Conservation (phyloP, 2,329 filamentous ascomycete genomes). For the Stenocarpella maydis region DNA sequence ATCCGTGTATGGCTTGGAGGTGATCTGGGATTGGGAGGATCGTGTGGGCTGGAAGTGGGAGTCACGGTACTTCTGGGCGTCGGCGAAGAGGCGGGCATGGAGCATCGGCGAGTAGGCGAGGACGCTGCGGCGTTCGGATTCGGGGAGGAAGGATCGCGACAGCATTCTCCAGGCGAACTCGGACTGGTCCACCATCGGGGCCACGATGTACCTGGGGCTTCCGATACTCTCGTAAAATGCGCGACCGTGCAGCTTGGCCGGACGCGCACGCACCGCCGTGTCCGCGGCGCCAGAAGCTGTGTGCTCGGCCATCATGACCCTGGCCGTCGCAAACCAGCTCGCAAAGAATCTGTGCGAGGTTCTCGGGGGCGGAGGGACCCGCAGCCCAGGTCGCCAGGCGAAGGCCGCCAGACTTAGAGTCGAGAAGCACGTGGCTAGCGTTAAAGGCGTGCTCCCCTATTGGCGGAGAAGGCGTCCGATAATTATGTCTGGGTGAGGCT, state of each 20-base stretch:
- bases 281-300: conserved; percentile 28
- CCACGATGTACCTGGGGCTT: conserved; percentile 87
- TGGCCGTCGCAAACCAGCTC: conserved; percentile 20
- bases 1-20: neutral
- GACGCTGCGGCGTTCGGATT: conserved; percentile 68
- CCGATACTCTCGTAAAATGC: conserved; percentile 96
- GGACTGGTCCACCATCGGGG: conserved; percentile 98
- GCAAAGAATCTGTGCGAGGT: conserved; percentile 2
- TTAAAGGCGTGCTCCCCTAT: neutral
- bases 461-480: neutral
- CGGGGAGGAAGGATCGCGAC: conserved; percentile 86
- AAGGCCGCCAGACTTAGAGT: conserved; percentile 33
- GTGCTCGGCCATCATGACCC: conserved; percentile 33
- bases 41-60: conserved; percentile 79
- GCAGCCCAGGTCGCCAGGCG: conserved; percentile 21
- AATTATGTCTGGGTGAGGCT: neutral
- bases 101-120: conserved; percentile 97
- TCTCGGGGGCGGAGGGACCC: conserved; percentile 16
- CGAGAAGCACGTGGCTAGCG: too few species aligned
- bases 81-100: conserved; percentile 87
- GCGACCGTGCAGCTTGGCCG: conserved; percentile 76
- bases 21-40: conserved; percentile 26
- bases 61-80: conserved; percentile 78
- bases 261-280: conserved; percentile 20
- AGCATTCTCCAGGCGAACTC: conserved; percentile 99